Evolutionary conservation across 495 filamentous ascomycete species (phyloP).

Genomic region (Penicillium paxilli): DNA sequence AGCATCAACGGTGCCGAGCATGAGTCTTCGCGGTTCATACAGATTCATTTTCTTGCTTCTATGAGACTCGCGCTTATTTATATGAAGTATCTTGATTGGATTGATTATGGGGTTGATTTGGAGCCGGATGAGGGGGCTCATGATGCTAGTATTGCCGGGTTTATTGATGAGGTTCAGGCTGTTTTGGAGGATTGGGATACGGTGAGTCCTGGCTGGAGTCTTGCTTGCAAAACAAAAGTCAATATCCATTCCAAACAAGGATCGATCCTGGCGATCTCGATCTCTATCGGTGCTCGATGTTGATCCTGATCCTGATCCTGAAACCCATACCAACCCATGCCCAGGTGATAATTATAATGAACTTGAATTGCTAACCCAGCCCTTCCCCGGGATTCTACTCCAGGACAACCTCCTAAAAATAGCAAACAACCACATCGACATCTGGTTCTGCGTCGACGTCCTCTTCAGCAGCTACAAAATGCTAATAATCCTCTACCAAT

Average conservation of each 20-base stretch:
- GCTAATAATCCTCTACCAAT: slow-evolving; percentile 20
- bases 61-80: slow-evolving; percentile 18
- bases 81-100: slow-evolving; percentile 18
- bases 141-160: slow-evolving; percentile 9
- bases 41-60: slow-evolving; percentile 27
- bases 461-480: slow-evolving; percentile 21
- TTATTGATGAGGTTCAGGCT: slow-evolving; percentile 13
- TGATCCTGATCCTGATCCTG: too few species aligned
- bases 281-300: too few species aligned
- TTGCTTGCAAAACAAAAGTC: too few species aligned
- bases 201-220: too few species aligned
- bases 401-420: slow-evolving; percentile 16
- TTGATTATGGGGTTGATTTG: neutral
- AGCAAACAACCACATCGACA: slow-evolving; percentile 16
- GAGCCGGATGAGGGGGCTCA: neutral
- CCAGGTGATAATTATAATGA: too few species aligned
- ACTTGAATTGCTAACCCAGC: too few species aligned
- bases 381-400: too few species aligned
- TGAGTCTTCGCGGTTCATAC: slow-evolving; percentile 14
- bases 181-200: slow-evolving; percentile 18
- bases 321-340: too few species aligned
- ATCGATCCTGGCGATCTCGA: too few species aligned
- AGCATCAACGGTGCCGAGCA: slow-evolving; percentile 17
- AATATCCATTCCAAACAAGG: too few species aligned
- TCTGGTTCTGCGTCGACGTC: slow-evolving; percentile 21